Evolutionary conservation across 208 protist species (phyloP).

Genomic region (Acanthamoeba royreba): DNA sequence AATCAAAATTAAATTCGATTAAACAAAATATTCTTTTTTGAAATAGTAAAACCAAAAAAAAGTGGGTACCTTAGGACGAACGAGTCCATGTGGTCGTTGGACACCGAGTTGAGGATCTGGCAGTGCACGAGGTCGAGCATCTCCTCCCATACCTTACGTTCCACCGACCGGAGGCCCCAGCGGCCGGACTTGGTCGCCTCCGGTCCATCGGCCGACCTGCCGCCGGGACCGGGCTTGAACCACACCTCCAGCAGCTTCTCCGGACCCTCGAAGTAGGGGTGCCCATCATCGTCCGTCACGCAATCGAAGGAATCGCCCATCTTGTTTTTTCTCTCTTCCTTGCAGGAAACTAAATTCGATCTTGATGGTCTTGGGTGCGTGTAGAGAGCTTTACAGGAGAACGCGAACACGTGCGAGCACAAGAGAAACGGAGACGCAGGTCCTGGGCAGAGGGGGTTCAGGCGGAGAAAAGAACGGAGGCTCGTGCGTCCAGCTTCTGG

Average conservation of each 20-base stretch:
- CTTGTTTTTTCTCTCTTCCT: no score
- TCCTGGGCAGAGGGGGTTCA: no score
- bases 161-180: conserved; percentile 52
- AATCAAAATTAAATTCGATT: neutral
- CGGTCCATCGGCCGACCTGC: neutral
- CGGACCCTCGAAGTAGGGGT: conserved; percentile 21
- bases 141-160: conserved; percentile 55
- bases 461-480: no score
- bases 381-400: no score
- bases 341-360: no score
- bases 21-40: no score
- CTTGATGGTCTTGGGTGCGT: neutral
- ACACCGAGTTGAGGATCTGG: conserved; percentile 56
- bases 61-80: conserved; percentile 63
- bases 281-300: neutral
- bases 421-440: no score
- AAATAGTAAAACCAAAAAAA: no score
- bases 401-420: no score
- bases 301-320: neutral
- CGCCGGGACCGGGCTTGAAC: no score
- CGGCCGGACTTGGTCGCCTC: neutral
- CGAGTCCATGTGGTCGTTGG: conserved; percentile 68
- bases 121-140: conserved; percentile 67
- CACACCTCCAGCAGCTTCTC: conserved; percentile 47
- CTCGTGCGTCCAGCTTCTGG: no score